Conservation (phyloP, 2,329 filamentous ascomycete species). For the Venturia asperata region DNA sequence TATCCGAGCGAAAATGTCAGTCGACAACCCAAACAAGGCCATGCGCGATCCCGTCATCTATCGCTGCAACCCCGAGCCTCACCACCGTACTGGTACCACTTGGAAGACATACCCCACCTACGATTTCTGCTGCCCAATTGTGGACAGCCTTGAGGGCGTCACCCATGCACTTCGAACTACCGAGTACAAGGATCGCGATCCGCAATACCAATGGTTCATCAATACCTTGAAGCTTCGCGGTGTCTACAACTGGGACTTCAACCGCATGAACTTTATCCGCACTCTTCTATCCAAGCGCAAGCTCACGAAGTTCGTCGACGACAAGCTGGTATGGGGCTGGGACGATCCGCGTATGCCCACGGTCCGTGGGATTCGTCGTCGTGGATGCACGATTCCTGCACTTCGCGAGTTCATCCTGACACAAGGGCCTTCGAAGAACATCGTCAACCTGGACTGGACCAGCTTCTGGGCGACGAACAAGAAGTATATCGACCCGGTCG, state of each 20-base stretch:
- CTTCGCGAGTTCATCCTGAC: constrained; percentile 78
- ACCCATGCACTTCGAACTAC: constrained; percentile 78
- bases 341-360: constrained; percentile 84
- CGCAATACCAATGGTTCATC: constrained; percentile 81
- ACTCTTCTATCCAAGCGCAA: constrained; percentile 83
- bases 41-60: constrained; percentile 97
- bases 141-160: constrained; percentile 73
- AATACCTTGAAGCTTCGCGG: constrained; percentile 64
- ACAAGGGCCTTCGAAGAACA: constrained; percentile 76
- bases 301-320: constrained; percentile 73
- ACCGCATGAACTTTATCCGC: constrained; percentile 74
- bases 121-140: constrained; percentile 76
- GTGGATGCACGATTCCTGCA: constrained; percentile 71
- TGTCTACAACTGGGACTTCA: constrained; percentile 81
- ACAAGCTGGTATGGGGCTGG: constrained; percentile 72
- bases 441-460: constrained; percentile 78
- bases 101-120: constrained; percentile 89
- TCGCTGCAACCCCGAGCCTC: constrained; percentile 69
- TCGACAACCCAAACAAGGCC: constrained; percentile 89
- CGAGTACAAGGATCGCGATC: constrained; percentile 81
- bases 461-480: constrained; percentile 50
- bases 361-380: constrained; percentile 68
- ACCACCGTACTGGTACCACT: constrained; percentile 70
- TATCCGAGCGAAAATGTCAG: constrained; percentile 89
- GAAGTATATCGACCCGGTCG: constrained; percentile 45